Base-by-base conservation (phyloP, 495 filamentous ascomycete genomes). In the Penicillium goetzii region DNA sequence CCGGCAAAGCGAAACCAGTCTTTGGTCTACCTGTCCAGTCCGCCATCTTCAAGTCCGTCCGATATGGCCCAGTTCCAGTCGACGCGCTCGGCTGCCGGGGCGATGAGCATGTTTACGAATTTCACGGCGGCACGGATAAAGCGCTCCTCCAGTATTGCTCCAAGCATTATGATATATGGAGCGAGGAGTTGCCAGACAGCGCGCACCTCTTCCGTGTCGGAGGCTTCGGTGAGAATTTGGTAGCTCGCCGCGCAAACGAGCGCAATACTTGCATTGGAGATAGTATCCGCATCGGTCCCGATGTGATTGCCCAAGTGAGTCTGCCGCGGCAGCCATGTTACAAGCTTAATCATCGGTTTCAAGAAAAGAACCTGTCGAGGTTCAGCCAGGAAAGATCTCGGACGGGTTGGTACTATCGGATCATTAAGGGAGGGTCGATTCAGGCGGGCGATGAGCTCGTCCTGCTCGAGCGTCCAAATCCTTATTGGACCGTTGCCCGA, bases 121-220 rank as follows among this genome's bases (percentile, higher is more conserved):
- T 65, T n/a, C 63, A 65, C 23, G 63, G 63, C 19, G 63, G 63
- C 11, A 32, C 49, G 5, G 63, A 65, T 23, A 65, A 65, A 50
- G 63, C 63, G 14, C 30, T 61, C 9, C 52, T 52, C 10, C 63
- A 65, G 28, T 61, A 65, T 38, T 57, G 58, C 28, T 40, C 53
- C 14, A 30, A 14, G 4, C 51, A 65, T 43, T 65, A 61, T 41
- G 23, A 51, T 26, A 11, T n/a, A 14, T 65, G 63, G 63, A 40
- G 21, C 21, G 26, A 52, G 30, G 52, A 51, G 19, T n/a, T 65
- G 15, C 58, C 58, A 30, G 52, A 26, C 1, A 65, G 47, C 21
- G 38, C 25, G 4, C 53, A 41, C 30, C 8, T 32, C 8, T 33
- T 61, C 52, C 47, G 41, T 4, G 26, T 38, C 19, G 63, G 58